A percentile compares a stretch with the other conserved stretches of the same genome.
Evolutionary conservation across 768 basidiomycete genomes (phyloP).

Genomic region (Suillus plorans): DNA sequence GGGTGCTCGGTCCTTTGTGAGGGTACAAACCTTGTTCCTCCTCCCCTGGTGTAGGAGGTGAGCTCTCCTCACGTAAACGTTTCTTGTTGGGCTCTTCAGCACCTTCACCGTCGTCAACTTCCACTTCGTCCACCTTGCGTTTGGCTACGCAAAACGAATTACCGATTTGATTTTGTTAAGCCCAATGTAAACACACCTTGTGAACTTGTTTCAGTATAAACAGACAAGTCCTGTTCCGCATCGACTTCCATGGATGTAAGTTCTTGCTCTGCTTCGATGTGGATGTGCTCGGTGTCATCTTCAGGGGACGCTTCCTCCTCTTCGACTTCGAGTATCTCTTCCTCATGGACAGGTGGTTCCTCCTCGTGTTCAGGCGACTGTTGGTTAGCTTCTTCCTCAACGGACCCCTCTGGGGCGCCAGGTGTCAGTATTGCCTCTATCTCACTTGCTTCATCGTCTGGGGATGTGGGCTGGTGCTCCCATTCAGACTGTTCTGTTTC

Average conservation of each 20-base stretch:
- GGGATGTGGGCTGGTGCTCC: background rate
- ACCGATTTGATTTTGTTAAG: background rate
- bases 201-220: background rate
- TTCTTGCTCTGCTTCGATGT: slow-evolving; percentile 34
- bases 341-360: background rate
- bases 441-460: slow-evolving; percentile 1
- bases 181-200: background rate
- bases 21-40: slow-evolving; percentile 50
- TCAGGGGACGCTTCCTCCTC: background rate
- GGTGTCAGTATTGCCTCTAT: slow-evolving; percentile 4
- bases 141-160: slow-evolving; percentile 43
- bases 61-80: slow-evolving; percentile 64
- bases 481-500: background rate
- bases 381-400: background rate
- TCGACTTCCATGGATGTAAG: slow-evolving; percentile 23
- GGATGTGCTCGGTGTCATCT: slow-evolving; percentile 25
- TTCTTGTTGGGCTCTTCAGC: slow-evolving; percentile 54
- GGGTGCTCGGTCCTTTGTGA: background rate
- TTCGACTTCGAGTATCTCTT: background rate
- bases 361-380: background rate
- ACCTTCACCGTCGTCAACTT: slow-evolving; percentile 46
- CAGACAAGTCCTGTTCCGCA: background rate
- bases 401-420: background rate
- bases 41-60: slow-evolving; percentile 51
- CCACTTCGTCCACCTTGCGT: slow-evolving; percentile 61